These are phyloP conservation scores for Ustilago cynodontis DNA, from an alignment of 1,284 basidiomycete genomes.

Conservation along the genomic window DNA sequence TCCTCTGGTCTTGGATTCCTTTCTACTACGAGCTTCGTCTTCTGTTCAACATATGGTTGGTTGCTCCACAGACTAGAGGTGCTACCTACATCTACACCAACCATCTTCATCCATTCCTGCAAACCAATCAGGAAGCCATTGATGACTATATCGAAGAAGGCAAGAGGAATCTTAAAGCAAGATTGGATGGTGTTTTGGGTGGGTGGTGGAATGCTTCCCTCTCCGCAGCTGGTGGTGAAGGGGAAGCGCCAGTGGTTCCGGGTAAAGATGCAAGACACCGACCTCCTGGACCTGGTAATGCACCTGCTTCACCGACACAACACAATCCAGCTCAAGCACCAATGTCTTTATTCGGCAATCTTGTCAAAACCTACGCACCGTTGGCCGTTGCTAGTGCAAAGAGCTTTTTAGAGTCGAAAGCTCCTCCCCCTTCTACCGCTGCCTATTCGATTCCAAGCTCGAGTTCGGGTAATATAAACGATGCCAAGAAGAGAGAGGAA, in stretches of 20 bases:
- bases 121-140: slow-evolving; percentile 81
- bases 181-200: slow-evolving; percentile 20
- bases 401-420: slow-evolving; percentile 31
- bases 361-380: slow-evolving; percentile 43
- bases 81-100: slow-evolving; percentile 82
- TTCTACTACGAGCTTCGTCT: slow-evolving; percentile 62
- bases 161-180: slow-evolving; percentile 27
- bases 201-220: slow-evolving; percentile 22
- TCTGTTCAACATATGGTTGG: slow-evolving; percentile 64
- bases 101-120: slow-evolving; percentile 83
- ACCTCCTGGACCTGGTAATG: slow-evolving; percentile 13
- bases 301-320: slow-evolving; percentile 31
- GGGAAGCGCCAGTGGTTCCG: background rate
- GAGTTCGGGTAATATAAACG: background rate
- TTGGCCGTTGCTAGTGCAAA: slow-evolving; percentile 37
- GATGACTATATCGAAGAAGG: slow-evolving; percentile 77
- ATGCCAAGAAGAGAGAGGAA: slow-evolving; percentile 12
- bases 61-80: slow-evolving; percentile 72
- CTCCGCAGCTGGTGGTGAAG: background rate
- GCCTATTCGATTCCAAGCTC: slow-evolving; percentile 28
- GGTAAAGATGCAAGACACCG: slow-evolving; percentile 27
- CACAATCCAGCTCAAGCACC: slow-evolving; percentile 47
- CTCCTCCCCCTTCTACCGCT: slow-evolving; percentile 15
- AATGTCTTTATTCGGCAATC: slow-evolving; percentile 32
- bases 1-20: slow-evolving; percentile 64